Evolutionary conservation across 1,139 yeast species (phyloP), one percentile per base, ranked within the genome.

Genomic region (Tardiomyces depauwii): DNA sequence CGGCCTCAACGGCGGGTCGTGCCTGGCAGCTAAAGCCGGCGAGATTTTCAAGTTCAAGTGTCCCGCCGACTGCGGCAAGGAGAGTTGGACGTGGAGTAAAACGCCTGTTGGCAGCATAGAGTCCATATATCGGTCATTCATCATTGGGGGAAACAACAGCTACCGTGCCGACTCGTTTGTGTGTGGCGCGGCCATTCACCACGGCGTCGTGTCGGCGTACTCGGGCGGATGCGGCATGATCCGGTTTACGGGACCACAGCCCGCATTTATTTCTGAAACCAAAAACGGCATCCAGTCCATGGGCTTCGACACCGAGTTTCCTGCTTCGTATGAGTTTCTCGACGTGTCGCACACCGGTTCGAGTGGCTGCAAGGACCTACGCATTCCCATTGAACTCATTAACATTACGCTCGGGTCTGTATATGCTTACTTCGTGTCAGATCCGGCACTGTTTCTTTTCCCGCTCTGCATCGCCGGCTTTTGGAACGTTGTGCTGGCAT

Each of bases 131-230:
- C 64, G 80, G 45, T 84, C 87, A 1, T 85, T 72, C 57, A 77
- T 80, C 38, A 74, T 89, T 40, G 96, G 96, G 2, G 91, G 85
- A 1, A 55, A 67, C 18, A 61, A 62, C n/a, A 52, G 88, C 0
- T 91, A 87, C 58, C 70, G 98, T 50, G 91, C 87, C 0, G 98
- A 91, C 63, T 84, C 95, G 0, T 88, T 71, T 58, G 80, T 91
- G 0, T 91, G 98, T 63, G 93, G 89, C 0, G 82, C 96, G 1
- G 97, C 94, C 0, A 77, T 84, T 2, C 96, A 89, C 61, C 81
- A 89, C 2, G 96, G 96, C 1, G 58, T 80, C 0, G 66, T 88
- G 1, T 80, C 93, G 1, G 82, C 91, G 19, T 60, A 72, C 41
- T 67, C 67, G 50, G 98, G 98, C 2, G 97, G 97, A 0, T 82